A percentile compares a stretch with the other conserved stretches of the same genome.
These are phyloP conservation scores for Opeltia flavorubescens DNA, from an alignment of 495 filamentous ascomycete species.

Conservation along the genomic window DNA sequence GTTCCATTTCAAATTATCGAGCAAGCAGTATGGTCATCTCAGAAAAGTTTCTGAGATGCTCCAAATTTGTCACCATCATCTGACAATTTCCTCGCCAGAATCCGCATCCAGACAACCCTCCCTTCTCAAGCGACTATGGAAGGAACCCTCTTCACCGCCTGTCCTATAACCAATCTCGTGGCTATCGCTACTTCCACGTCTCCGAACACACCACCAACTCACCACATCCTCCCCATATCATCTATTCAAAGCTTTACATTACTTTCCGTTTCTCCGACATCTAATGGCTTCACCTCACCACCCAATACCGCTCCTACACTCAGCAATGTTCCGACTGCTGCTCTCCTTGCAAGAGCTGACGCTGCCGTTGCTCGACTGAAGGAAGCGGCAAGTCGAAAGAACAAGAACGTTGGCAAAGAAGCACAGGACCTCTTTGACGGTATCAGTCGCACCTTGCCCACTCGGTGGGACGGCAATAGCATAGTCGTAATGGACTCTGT, in stretches of 20 bases:
- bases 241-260: constrained; percentile 46
- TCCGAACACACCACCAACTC: constrained; percentile 18
- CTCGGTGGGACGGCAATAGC: constrained; percentile 44
- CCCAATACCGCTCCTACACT: constrained; percentile 29
- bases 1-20: constrained; percentile 5
- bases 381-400: constrained; percentile 38
- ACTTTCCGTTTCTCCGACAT: constrained; percentile 25
- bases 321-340: constrained; percentile 35
- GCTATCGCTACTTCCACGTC: constrained; percentile 38
- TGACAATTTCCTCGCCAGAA: constrained; percentile 22
- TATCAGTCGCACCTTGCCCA: constrained; percentile 47
- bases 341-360: constrained; percentile 38
- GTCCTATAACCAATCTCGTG: constrained; percentile 50
- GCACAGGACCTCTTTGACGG: constrained; percentile 59
- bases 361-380: constrained; percentile 38
- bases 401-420: constrained; percentile 49
- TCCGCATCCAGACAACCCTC: constrained; percentile 45
- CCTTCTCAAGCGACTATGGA: constrained; percentile 37
- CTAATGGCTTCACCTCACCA: constrained; percentile 16
- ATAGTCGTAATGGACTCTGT: constrained; percentile 57
- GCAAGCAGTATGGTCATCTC: not conserved
- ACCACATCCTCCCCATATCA: constrained; percentile 49
- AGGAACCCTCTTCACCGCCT: constrained; percentile 54
- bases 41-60: not conserved
- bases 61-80: too few species aligned